These are phyloP conservation scores for Tuber melanosporum DNA, from an alignment of 495 filamentous ascomycete species.

Conservation along the genomic window DNA sequence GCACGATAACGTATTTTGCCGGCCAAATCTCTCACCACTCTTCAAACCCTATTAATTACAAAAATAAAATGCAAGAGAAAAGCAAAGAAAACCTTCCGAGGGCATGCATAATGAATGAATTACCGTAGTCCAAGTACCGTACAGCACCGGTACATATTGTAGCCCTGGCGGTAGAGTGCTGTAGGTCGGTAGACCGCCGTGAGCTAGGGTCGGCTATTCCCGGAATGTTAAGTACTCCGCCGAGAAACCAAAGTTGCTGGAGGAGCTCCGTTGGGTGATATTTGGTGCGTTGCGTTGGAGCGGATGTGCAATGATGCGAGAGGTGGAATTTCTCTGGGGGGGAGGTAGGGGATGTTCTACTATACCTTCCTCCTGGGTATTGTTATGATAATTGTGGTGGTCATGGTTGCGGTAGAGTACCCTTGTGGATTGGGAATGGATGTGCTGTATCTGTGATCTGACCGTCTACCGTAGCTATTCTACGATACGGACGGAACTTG, in stretches of 20 bases:
- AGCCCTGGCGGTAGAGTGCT: neutral
- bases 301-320: neutral
- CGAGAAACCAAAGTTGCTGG: neutral
- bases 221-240: conserved; percentile 23
- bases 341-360: neutral
- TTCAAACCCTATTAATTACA: neutral
- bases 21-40: neutral
- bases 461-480: neutral
- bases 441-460: neutral
- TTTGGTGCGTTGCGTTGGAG: neutral
- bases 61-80: neutral
- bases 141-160: neutral
- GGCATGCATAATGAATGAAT: neutral
- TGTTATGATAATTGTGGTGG: neutral
- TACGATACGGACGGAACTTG: neutral
- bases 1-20: neutral
- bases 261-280: conserved; percentile 3
- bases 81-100: neutral
- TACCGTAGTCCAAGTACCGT: neutral
- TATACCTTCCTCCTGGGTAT: neutral
- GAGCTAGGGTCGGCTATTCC: conserved; percentile 25
- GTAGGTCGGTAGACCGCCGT: neutral
- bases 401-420: neutral
- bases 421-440: neutral
- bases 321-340: neutral